Percentiles rank a stretch among this genome's conserved stretches.
Evolutionary conservation across 345 rosid genomes (phyloP).

Genomic region (Salix exigua): DNA sequence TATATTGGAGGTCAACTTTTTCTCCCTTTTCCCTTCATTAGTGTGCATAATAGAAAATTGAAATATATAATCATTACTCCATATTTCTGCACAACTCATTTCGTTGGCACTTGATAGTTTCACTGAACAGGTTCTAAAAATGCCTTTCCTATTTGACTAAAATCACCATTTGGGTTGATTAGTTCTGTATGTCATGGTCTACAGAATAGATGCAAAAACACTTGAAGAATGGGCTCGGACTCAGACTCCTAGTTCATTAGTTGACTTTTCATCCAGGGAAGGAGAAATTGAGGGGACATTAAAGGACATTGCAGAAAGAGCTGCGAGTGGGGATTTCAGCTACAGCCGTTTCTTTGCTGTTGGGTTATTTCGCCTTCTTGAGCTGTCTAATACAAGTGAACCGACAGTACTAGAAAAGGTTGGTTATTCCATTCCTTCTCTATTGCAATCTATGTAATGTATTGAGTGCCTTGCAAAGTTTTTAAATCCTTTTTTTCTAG

Average conservation of each 20-base stretch:
- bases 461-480: neutral
- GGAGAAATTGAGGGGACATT: constrained; percentile 79
- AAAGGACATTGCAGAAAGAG: constrained; percentile 81
- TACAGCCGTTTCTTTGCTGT: constrained; percentile 98
- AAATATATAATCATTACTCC: neutral
- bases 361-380: constrained; percentile 93
- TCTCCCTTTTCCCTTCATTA: neutral
- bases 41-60: neutral
- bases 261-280: constrained; percentile 68
- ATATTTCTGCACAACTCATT: neutral
- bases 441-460: neutral
- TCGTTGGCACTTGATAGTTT: neutral
- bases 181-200: constrained; percentile 4
- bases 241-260: constrained; percentile 62
- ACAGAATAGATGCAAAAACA: constrained; percentile 75
- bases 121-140: neutral
- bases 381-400: constrained; percentile 83
- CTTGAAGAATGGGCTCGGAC: constrained; percentile 88
- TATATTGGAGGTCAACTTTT: neutral
- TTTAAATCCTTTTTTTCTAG: neutral
- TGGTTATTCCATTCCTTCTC: constrained; percentile 6
- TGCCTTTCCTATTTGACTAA: neutral
- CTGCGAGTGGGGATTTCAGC: constrained; percentile 68
- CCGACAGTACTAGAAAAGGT: constrained; percentile 88
- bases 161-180: neutral